Conservation (phyloP, 1,139 yeast genomes). For the Dujonia santamariae region DNA sequence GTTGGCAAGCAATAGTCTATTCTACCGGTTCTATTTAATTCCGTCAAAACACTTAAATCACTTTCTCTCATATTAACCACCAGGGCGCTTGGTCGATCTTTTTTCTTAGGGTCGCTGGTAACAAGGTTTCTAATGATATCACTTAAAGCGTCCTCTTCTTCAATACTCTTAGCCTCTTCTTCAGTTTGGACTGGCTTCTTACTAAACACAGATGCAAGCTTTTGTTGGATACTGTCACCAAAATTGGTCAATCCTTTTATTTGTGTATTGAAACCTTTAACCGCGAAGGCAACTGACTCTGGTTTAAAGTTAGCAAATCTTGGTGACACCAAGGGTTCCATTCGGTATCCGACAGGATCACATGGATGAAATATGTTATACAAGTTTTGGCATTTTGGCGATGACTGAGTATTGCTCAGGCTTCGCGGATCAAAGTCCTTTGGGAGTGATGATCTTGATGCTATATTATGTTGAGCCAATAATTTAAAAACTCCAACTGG, state of each 20-base stretch:
- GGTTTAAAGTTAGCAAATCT: slow-evolving; percentile 58
- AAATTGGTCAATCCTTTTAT: slow-evolving; percentile 37
- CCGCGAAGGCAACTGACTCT: slow-evolving; percentile 55
- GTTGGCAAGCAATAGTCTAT: slow-evolving; percentile 80
- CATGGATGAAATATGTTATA: slow-evolving; percentile 85
- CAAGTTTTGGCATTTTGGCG: slow-evolving; percentile 57
- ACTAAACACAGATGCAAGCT: slow-evolving; percentile 34
- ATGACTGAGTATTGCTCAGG: slow-evolving; percentile 12
- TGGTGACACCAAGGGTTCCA: slow-evolving; percentile 74
- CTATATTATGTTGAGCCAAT: slow-evolving; percentile 55
- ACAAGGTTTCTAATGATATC: slow-evolving; percentile 39
- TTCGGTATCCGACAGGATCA: slow-evolving; percentile 83
- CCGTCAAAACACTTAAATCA: slow-evolving; percentile 32
- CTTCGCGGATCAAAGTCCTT: slow-evolving; percentile 18
- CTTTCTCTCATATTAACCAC: slow-evolving; percentile 19
- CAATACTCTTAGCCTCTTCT: slow-evolving; percentile 1
- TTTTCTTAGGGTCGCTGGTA: slow-evolving; percentile 15
- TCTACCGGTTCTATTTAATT: slow-evolving; percentile 67
- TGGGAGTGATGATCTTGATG: slow-evolving; percentile 27
- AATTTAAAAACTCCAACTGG: slow-evolving; percentile 87
- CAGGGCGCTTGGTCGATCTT: slow-evolving; percentile 8
- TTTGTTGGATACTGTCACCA: slow-evolving; percentile 45
- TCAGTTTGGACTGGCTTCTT: neutral
- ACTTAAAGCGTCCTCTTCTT: slow-evolving; percentile 41
- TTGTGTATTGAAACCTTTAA: slow-evolving; percentile 45